Percentiles rank a stretch among this genome's conserved stretches.
Evolutionary conservation across 1,139 yeast species (phyloP).

Genomic region (Schizosaccharomyces versatilis): DNA sequence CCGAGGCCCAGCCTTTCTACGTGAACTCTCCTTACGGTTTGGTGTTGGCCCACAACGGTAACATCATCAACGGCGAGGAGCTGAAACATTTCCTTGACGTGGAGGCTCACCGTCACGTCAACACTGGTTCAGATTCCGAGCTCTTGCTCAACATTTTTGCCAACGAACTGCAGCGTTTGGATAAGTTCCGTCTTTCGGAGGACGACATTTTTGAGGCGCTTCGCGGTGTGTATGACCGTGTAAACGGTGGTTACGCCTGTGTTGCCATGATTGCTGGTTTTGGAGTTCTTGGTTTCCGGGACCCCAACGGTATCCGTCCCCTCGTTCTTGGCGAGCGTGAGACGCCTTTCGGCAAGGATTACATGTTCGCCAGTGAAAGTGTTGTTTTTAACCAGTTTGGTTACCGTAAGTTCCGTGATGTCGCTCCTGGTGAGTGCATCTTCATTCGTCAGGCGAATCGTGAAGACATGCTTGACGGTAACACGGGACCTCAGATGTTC

Average conservation of each 20-base stretch:
- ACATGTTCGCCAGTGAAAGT: constrained; percentile 88
- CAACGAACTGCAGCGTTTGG: constrained; percentile 69
- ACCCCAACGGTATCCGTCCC: constrained; percentile 92
- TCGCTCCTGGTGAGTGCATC: constrained; percentile 89
- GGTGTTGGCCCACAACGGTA: constrained; percentile 78
- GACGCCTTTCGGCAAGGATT: constrained; percentile 52
- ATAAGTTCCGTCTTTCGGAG: constrained; percentile 80
- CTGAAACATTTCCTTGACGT: constrained; percentile 66
- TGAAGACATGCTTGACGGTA: constrained; percentile 6
- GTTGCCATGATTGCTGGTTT: constrained; percentile 89
- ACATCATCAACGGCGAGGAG: constrained; percentile 67
- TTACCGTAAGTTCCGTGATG: constrained; percentile 53
- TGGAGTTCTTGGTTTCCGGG: constrained; percentile 87
- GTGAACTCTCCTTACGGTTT: constrained; percentile 94
- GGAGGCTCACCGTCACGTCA: constrained; percentile 86
- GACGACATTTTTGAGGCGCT: constrained; percentile 74
- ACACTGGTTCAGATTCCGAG: constrained; percentile 91
- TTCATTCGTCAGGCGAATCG: constrained; percentile 33
- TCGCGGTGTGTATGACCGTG: constrained; percentile 45
- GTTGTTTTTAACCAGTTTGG: constrained; percentile 92
- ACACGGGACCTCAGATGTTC: constrained; percentile 6
- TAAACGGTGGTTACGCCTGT: constrained; percentile 93
- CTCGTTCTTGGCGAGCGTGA: constrained; percentile 60
- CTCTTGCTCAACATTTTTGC: constrained; percentile 75
- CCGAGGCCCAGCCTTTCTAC: constrained; percentile 96